Evolutionary conservation across 208 protist species (phyloP).

Genomic region (Trichomonas tenax): DNA sequence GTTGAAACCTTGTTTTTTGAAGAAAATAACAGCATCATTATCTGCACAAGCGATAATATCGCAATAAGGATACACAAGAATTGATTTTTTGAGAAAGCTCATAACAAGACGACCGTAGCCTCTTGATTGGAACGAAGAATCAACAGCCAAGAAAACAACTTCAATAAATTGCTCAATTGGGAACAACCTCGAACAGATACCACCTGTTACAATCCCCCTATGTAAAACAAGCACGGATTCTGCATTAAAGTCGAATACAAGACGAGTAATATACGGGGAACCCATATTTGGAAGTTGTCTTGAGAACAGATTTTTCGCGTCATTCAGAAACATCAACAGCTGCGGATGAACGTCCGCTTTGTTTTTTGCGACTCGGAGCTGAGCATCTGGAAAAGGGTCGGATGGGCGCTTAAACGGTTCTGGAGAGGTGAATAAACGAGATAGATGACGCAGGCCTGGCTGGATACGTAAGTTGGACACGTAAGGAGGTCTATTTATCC

Average conservation of each 20-base stretch:
- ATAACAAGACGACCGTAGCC: slow-evolving; percentile 56
- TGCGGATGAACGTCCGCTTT: neutral
- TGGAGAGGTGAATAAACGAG: neutral
- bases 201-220: slow-evolving; percentile 51
- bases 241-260: slow-evolving; percentile 50
- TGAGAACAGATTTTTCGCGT: slow-evolving; percentile 60
- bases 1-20: slow-evolving; percentile 58
- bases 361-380: neutral
- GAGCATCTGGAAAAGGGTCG: neutral
- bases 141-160: slow-evolving; percentile 68
- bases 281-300: slow-evolving; percentile 68
- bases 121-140: slow-evolving; percentile 48
- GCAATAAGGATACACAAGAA: slow-evolving; percentile 42
- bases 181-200: slow-evolving; percentile 58
- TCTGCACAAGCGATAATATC: slow-evolving; percentile 70
- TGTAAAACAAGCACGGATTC: neutral
- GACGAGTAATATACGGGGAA: slow-evolving; percentile 57
- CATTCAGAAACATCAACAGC: slow-evolving; percentile 38
- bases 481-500: neutral
- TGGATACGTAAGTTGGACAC: neutral
- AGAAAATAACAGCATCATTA: slow-evolving; percentile 67
- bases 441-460: neutral
- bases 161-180: slow-evolving; percentile 53
- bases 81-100: slow-evolving; percentile 53
- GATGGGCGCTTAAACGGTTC: neutral